Evolutionary conservation across 192 early-diverging fungal species (phyloP).

Genomic region (Backusella liffmaniae): DNA sequence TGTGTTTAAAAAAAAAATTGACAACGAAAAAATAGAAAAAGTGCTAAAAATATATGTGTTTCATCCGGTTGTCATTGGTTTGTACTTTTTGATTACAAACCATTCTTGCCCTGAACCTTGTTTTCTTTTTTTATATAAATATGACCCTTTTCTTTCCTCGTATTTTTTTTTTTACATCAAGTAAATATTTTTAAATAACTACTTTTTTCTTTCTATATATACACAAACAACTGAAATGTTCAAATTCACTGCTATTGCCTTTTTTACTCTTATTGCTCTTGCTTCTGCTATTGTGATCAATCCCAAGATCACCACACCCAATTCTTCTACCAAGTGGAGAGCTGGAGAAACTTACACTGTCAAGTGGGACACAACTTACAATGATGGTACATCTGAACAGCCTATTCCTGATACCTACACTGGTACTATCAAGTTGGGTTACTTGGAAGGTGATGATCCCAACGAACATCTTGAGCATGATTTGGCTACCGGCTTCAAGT

Average conservation of each 20-base stretch:
- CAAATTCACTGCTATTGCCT: background rate
- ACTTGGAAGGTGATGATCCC: slow-evolving; percentile 6
- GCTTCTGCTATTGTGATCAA: slow-evolving; percentile 9
- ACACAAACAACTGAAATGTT: background rate
- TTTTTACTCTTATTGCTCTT: background rate
- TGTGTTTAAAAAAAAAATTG: background rate
- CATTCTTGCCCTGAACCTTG: background rate
- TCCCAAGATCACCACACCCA: slow-evolving; percentile 10
- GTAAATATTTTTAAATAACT: background rate
- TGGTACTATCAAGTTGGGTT: slow-evolving; percentile 23
- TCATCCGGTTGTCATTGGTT: background rate
- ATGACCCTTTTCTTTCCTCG: background rate
- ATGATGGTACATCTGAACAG: background rate
- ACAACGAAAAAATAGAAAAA: background rate
- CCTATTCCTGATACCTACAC: slow-evolving; percentile 22
- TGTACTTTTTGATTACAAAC: background rate
- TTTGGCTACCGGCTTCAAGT: slow-evolving; percentile 16
- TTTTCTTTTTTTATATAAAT: background rate
- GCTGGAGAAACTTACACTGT: slow-evolving; percentile 18
- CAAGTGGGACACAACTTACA: slow-evolving; percentile 12
- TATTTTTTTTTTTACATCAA: background rate
- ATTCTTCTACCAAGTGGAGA: slow-evolving; percentile 18
- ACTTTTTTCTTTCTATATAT: background rate
- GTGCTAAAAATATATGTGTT: background rate
- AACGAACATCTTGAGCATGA: slow-evolving; percentile 25